Evolutionary conservation across 1,139 yeast genomes (phyloP).

Genomic region (Hyphopichia fennica): DNA sequence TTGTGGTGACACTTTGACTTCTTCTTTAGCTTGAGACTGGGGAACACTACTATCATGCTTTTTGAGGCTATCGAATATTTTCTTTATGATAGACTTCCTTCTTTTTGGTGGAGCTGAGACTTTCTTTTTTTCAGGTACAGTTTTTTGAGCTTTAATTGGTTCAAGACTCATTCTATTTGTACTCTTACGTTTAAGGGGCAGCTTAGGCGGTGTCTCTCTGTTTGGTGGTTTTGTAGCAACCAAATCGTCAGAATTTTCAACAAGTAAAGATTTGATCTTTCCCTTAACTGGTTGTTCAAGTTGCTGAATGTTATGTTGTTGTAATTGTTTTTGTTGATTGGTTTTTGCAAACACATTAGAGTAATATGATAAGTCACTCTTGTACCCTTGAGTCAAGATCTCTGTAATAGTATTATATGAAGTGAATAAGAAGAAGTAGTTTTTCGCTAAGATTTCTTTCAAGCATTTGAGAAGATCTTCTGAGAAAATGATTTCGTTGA

Average conservation of each 20-base stretch:
- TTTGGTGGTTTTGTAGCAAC: not conserved
- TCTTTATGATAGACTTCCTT: slow-evolving; percentile 19
- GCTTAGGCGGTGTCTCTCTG: not conserved
- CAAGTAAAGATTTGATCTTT: not conserved
- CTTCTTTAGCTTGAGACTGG: not conserved
- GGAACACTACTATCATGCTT: not conserved
- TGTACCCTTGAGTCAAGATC: slow-evolving; percentile 21
- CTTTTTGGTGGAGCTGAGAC: slow-evolving; percentile 3
- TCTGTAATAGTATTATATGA: slow-evolving; percentile 23
- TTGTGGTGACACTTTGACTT: not conserved
- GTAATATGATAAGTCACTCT: slow-evolving; percentile 23
- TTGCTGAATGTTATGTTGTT: not conserved
- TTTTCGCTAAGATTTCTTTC: slow-evolving; percentile 20
- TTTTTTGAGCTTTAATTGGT: not conserved
- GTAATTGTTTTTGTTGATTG: not conserved
- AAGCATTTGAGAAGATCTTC: slow-evolving; percentile 22
- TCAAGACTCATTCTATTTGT: not conserved
- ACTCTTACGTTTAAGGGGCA: not conserved
- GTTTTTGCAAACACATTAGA: slow-evolving; percentile 9
- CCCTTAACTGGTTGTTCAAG: not conserved
- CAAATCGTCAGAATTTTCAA: not conserved
- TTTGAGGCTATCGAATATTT: slow-evolving; percentile 12
- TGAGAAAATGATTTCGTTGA: slow-evolving; percentile 24
- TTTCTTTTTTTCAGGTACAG: not conserved
- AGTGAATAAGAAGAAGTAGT: slow-evolving; percentile 20